A percentile compares a stretch with the other conserved stretches of the same genome.
phyloP scores from a whole-genome alignment of 2,329 filamentous ascomycete species.

The Diaporthe longicolla region DNA sequence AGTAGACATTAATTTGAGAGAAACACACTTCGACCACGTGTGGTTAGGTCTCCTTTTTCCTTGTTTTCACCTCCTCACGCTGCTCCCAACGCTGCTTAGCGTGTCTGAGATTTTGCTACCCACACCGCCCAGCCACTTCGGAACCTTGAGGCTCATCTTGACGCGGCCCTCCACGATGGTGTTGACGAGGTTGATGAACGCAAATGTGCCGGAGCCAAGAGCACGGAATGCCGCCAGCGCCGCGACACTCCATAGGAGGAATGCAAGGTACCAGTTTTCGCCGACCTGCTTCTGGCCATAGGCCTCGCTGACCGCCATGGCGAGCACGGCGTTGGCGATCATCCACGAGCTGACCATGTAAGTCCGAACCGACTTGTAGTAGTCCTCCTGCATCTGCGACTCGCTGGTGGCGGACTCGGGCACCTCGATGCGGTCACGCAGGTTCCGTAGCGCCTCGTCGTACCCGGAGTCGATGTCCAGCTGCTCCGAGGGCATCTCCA shows the following conservation, averaged over 20 bases:
- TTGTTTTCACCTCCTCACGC: slow-evolving; percentile 52
- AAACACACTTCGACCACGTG: not conserved
- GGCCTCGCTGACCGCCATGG: slow-evolving; percentile 91
- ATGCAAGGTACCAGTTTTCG: slow-evolving; percentile 90
- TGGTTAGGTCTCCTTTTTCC: slow-evolving; percentile 35
- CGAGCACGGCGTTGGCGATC: slow-evolving; percentile 89
- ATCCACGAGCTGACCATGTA: slow-evolving; percentile 99
- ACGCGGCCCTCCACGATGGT: slow-evolving; percentile 89
- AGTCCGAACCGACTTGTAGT: slow-evolving; percentile 96
- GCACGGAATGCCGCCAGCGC: slow-evolving; percentile 89
- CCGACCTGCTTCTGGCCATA: slow-evolving; percentile 81
- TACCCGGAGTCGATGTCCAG: slow-evolving; percentile 98
- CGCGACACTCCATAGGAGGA: slow-evolving; percentile 94
- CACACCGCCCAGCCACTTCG: slow-evolving; percentile 63
- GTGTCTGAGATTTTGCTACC: slow-evolving; percentile 62
- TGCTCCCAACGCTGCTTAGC: slow-evolving; percentile 65
- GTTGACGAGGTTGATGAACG: slow-evolving; percentile 86
- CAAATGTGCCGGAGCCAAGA: slow-evolving; percentile 84
- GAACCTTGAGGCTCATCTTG: slow-evolving; percentile 68
- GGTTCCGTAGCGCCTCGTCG: slow-evolving; percentile 95
- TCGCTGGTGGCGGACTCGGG: slow-evolving; percentile 74
- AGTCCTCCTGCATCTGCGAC: slow-evolving; percentile 93
- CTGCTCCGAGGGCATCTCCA: slow-evolving; percentile 98
- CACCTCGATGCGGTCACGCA: slow-evolving; percentile 93
- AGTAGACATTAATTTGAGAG: slow-evolving; percentile 4